Conservation (phyloP, 805 yeast genomes). For the Hanseniaspora occidentalis region DNA sequence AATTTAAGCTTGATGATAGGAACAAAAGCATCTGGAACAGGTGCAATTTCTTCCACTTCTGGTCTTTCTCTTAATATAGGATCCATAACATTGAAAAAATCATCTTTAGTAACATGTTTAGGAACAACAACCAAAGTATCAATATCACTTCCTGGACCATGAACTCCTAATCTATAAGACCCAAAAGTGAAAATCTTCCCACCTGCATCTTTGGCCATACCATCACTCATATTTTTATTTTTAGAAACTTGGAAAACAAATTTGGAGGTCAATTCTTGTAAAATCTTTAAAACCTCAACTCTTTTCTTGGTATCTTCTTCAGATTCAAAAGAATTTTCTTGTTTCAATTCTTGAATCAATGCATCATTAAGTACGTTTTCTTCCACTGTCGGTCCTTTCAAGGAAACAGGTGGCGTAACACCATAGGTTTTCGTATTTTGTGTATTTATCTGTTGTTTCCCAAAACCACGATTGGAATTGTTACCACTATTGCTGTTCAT, state of each 20-base stretch:
- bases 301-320: slow-evolving; percentile 76
- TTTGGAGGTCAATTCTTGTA: slow-evolving; percentile 66
- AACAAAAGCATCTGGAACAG: slow-evolving; percentile 96
- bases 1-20: slow-evolving; percentile 88
- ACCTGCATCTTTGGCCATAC: slow-evolving; percentile 95
- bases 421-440: neutral
- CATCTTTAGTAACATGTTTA: slow-evolving; percentile 82
- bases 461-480: neutral
- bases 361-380: slow-evolving; percentile 68
- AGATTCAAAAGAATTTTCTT: slow-evolving; percentile 78
- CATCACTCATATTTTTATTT: slow-evolving; percentile 85
- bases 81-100: slow-evolving; percentile 76
- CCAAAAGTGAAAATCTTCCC: slow-evolving; percentile 97
- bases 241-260: slow-evolving; percentile 76
- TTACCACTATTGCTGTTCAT: neutral
- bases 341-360: slow-evolving; percentile 66
- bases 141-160: slow-evolving; percentile 97
- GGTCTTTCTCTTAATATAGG: slow-evolving; percentile 55
- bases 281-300: slow-evolving; percentile 52
- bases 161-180: slow-evolving; percentile 87
- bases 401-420: slow-evolving; percentile 49
- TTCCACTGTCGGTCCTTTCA: slow-evolving; percentile 70
- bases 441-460: too few relatives aligned
- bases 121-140: slow-evolving; percentile 96
- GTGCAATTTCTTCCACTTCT: slow-evolving; percentile 80